Base-by-base conservation (phyloP, 2,329 filamentous ascomycete genomes). In the Dactylellina drechsleri region DNA sequence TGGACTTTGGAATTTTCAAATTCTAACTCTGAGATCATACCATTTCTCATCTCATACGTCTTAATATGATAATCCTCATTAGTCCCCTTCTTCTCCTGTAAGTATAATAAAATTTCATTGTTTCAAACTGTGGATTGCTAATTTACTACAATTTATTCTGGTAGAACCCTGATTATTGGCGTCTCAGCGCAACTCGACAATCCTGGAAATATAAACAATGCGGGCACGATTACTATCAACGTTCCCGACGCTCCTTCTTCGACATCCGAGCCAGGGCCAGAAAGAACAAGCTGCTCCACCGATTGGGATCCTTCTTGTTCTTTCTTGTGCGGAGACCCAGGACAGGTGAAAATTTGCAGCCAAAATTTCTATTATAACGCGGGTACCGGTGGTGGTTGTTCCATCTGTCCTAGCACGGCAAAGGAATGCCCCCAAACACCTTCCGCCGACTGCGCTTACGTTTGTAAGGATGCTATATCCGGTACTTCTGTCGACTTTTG, bases 251-350 rank as follows among this genome's bases (percentile, higher is more conserved):
- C 52, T 12, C 28, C 52, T 31, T 31, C 52, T 31, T 28, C 52
- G 1, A 28, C 52, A 1, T n/a, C 52, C 1, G 8, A 28, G 4
- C 23, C 52, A 36, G 31, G 31, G 6, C 28, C 52, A 16, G 7
- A 13, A 12, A 16, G 54, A 23, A 28, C 18, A 23, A 40, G 43
- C 3, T 58, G 54, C 23, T 20, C 54, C 10, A 15, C 40, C 5
- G 40, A 58, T 12, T 58, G 54, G 54, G 40, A 58, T 16, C 54
- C 54, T 6, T 43, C 54, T 12, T 58, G 54, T 13, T 58, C 54
- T 18, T 58, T 58, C 54, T 26, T 58, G 6, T 58, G 54, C 31
- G 54, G 54, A 7, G 16, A 58, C 8, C 28, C 54, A 12, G 12
- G 8, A 7, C 36, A 41, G 13, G 0, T 12, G 7, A 16, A 23